Evolutionary conservation across 305 asterid species (phyloP).

Genomic region (Solanum hybrid): DNA sequence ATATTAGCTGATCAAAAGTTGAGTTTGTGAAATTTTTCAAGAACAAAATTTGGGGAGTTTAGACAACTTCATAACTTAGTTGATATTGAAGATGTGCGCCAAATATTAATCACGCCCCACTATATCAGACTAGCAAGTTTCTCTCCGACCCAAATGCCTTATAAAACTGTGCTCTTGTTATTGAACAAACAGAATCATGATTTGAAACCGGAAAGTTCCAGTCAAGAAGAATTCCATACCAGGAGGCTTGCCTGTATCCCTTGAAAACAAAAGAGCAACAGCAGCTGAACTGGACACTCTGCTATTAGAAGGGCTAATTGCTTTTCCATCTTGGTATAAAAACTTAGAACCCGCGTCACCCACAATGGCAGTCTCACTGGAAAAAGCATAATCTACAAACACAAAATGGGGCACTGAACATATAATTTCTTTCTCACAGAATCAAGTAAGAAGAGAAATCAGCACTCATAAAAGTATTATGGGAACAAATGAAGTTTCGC

Average conservation of each 20-base stretch:
- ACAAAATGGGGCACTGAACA: background rate
- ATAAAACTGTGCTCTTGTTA: background rate
- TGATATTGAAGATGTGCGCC: background rate
- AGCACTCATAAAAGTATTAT: background rate
- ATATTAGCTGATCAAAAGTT: background rate
- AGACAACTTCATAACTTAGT: background rate
- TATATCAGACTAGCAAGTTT: background rate
- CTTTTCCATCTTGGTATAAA: slow-evolving; percentile 29
- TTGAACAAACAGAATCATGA: background rate
- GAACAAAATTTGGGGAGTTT: background rate
- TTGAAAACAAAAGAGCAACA: slow-evolving; percentile 54
- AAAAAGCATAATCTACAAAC: slow-evolving; percentile 52
- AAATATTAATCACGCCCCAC: background rate
- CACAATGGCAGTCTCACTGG: slow-evolving; percentile 57
- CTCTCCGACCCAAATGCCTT: background rate
- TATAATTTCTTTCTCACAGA: background rate
- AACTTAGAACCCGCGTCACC: slow-evolving; percentile 55
- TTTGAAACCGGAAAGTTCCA: background rate
- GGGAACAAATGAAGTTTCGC: background rate
- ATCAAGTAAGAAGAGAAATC: background rate
- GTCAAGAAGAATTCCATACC: slow-evolving; percentile 28
- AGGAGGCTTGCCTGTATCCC: slow-evolving; percentile 40
- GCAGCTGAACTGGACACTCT: slow-evolving; percentile 23
- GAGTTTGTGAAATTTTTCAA: background rate
- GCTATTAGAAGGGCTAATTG: slow-evolving; percentile 1